Evolutionary conservation across 352 stramenopile species (phyloP), one percentile per base, ranked within the genome.

Genomic region (Phytophthora hybrid): DNA sequence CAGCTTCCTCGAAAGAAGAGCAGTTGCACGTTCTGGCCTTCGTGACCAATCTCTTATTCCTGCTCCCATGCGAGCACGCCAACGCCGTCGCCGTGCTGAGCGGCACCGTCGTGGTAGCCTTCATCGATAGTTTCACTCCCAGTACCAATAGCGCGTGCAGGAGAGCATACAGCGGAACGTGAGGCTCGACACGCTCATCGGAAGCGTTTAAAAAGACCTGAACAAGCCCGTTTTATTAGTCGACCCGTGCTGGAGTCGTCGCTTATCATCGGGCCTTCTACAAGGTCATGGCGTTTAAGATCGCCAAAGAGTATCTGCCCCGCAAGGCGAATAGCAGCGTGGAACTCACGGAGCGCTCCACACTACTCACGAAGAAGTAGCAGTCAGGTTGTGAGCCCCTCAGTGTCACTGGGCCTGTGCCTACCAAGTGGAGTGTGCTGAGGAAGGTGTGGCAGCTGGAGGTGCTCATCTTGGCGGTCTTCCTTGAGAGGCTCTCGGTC

Each of bases 161-260:
- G 88, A 94, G 64, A 93, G 82, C 62, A 92, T 96, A 69, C 89
- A 96, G 63, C 75, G 95, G 46, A 88, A 88, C 60, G 88, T 96
- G 5, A 88, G 89, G 0, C 66, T 96, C 18, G 93, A 85, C 66
- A 92, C 89, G 53, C 77, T 96, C 46, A 93, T 95, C 41, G 88
- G 89, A 21, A 94, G 87, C 66, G 60, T 96, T 53, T 96, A 95
- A 69, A 82, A 88, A 26, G 88, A 94, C 62, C 16, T 94, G 8
- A 96, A 88, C 73, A 96, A 96, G 74, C 68, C 93, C 51, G 73
- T 92, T 34, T 96, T 95, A 71, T 84, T 87, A 0, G 57, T 69
- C 0, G 66, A 93, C 31, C 49, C 88, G 44, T 95, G 54, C 71
- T 96, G 41, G 59, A 74, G 4, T 94, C 85, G 49, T 93, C 86